Conservation (phyloP, 257 asterid genomes). For the Thymus quinquecostatus region DNA sequence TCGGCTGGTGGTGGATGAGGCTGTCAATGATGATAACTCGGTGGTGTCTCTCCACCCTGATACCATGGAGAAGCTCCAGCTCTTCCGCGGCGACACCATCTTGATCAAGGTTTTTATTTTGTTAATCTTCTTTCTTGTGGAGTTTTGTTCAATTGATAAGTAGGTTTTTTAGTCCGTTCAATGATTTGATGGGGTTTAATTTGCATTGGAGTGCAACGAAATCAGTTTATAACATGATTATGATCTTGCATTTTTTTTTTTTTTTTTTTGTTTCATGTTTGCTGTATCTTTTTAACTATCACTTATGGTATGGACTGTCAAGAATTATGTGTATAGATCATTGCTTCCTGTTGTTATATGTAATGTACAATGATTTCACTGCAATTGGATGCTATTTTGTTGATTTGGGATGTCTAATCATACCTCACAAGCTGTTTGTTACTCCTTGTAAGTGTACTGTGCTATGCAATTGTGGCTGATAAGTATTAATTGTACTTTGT, state of each 20-base stretch:
- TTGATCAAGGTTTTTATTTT: constrained; percentile 64
- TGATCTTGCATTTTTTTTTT: background rate
- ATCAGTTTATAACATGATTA: background rate
- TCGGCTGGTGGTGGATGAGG: constrained; percentile 84
- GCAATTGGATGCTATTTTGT: background rate
- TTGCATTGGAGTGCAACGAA: background rate
- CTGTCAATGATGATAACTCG: constrained; percentile 81
- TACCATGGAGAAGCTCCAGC: constrained; percentile 89
- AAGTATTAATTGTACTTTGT: background rate
- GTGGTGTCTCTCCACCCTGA: constrained; percentile 76
- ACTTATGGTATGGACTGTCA: background rate
- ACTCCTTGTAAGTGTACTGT: background rate
- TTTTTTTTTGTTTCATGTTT: too few relatives aligned
- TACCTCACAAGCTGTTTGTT: background rate
- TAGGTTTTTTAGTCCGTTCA: constrained; percentile 1
- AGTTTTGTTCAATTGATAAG: constrained; percentile 6
- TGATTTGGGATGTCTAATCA: background rate
- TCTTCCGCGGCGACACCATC: constrained; percentile 89
- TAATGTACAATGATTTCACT: background rate
- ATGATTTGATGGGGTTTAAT: constrained; percentile 5
- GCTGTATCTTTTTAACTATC: background rate
- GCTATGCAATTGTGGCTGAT: constrained; percentile 1
- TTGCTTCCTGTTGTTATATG: background rate
- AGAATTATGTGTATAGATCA: background rate
- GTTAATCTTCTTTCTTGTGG: background rate